These are phyloP conservation scores for Petasospora rhodanensis DNA, from an alignment of 1,139 yeast genomes.

Conservation along the genomic window DNA sequence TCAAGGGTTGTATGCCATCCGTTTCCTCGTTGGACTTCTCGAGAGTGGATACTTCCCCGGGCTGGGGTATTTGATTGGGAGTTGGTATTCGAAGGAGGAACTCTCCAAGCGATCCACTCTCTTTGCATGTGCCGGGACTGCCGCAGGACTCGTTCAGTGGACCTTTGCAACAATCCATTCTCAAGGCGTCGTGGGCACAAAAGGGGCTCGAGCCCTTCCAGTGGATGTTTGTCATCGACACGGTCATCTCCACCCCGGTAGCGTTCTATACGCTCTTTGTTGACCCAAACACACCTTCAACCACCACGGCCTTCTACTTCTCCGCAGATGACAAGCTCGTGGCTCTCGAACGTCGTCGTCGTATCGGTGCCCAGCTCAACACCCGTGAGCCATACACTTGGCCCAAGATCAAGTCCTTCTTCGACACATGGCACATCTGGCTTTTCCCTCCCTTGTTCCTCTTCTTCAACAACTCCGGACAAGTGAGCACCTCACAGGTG, in stretches of 20 bases:
- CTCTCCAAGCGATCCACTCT: slow-evolving; percentile 29
- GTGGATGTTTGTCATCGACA: slow-evolving; percentile 53
- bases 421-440: slow-evolving; percentile 28
- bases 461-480: slow-evolving; percentile 15
- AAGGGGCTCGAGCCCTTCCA: slow-evolving; percentile 46
- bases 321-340: slow-evolving; percentile 15
- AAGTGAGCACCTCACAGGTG: slow-evolving; percentile 14
- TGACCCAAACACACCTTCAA: slow-evolving; percentile 22
- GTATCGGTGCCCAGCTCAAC: slow-evolving; percentile 19
- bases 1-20: slow-evolving; percentile 46
- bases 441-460: slow-evolving; percentile 16
- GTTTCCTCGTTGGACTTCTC: slow-evolving; percentile 54
- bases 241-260: slow-evolving; percentile 45
- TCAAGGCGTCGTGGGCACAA: slow-evolving; percentile 18
- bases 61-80: slow-evolving; percentile 37
- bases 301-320: slow-evolving; percentile 18
- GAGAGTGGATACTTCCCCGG: slow-evolving; percentile 63
- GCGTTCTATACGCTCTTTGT: slow-evolving; percentile 30
- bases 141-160: slow-evolving; percentile 34
- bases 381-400: slow-evolving; percentile 16
- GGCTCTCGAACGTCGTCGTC: slow-evolving; percentile 19
- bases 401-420: slow-evolving; percentile 7
- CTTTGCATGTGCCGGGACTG: slow-evolving; percentile 23
- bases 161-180: slow-evolving; percentile 26
- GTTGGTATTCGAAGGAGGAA: slow-evolving; percentile 45